Percentiles rank a stretch among this genome's conserved stretches.
phyloP scores from a whole-genome alignment of 805 yeast species.

The Sugiyamaella qingdaonensis region DNA sequence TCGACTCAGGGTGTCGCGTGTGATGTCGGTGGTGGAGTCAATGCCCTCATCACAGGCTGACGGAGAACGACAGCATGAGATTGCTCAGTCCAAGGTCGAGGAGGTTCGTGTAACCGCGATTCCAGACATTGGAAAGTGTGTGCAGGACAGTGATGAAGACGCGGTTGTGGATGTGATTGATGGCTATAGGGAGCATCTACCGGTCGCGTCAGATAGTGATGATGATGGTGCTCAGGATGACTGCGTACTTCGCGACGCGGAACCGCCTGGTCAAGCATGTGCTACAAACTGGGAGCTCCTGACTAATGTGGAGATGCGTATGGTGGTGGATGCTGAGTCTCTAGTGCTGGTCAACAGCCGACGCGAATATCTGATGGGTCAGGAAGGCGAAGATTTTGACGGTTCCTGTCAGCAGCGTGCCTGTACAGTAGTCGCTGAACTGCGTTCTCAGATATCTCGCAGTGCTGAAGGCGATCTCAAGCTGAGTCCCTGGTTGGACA shows the following conservation, averaged over 20 bases:
- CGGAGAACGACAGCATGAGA: no score
- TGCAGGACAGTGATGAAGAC: no score
- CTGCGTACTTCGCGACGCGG: background rate
- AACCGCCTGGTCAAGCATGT: background rate
- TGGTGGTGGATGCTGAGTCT: slow-evolving; percentile 15
- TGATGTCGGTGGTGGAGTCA: no score
- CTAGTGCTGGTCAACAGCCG: slow-evolving; percentile 10
- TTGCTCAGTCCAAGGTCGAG: no score
- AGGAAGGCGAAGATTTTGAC: slow-evolving; percentile 4
- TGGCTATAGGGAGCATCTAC: no score
- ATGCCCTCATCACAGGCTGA: no score
- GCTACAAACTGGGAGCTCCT: slow-evolving; percentile 17
- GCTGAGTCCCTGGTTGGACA: slow-evolving; percentile 14
- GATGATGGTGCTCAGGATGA: no score
- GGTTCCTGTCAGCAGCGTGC: background rate
- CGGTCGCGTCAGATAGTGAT: background rate
- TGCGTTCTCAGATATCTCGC: slow-evolving; percentile 1
- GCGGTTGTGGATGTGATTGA: no score
- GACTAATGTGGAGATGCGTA: slow-evolving; percentile 16
- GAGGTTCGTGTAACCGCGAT: no score
- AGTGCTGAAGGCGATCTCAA: background rate
- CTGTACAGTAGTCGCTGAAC: background rate
- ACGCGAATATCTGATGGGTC: slow-evolving; percentile 9
- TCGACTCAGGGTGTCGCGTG: no score
- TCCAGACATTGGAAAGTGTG: no score